phyloP scores from a whole-genome alignment of 768 basidiomycete genomes.

The Tulasnella sp. region DNA sequence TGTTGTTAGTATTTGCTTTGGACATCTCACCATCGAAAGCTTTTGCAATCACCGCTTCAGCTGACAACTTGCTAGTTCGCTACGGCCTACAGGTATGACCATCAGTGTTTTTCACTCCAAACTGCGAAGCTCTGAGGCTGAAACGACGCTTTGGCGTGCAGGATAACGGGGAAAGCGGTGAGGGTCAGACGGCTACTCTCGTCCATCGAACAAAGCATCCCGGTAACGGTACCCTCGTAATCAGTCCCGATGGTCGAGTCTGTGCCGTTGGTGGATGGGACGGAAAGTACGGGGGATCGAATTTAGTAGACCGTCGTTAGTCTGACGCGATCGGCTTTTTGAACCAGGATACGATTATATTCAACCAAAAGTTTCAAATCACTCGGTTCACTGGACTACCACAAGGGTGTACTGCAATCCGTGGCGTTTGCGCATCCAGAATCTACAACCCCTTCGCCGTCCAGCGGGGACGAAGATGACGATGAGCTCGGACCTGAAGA shows the following conservation, averaged over 20 bases:
- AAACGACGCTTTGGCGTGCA: background rate
- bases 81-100: slow-evolving; percentile 35
- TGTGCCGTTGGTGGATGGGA: slow-evolving; percentile 95
- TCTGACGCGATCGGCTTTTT: background rate
- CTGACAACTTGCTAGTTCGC: slow-evolving; percentile 55
- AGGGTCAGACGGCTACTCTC: background rate
- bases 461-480: slow-evolving; percentile 41
- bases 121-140: background rate
- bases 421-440: slow-evolving; percentile 57
- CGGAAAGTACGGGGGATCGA: slow-evolving; percentile 59
- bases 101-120: too few relatives aligned
- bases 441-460: background rate
- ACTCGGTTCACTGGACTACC: slow-evolving; percentile 79
- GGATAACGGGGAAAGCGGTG: background rate
- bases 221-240: slow-evolving; percentile 72
- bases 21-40: slow-evolving; percentile 55
- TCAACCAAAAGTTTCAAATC: slow-evolving; percentile 75
- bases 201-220: slow-evolving; percentile 65
- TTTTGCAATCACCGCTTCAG: slow-evolving; percentile 77
- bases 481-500: slow-evolving; percentile 52
- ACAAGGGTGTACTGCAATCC: slow-evolving; percentile 72
- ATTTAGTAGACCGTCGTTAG: background rate
- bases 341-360: slow-evolving; percentile 71
- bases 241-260: slow-evolving; percentile 69
- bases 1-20: slow-evolving; percentile 76